Evolutionary conservation across 331 rosid species (phyloP), one percentile per base, ranked within the genome.

Genomic region (Dryas integrifolia): DNA sequence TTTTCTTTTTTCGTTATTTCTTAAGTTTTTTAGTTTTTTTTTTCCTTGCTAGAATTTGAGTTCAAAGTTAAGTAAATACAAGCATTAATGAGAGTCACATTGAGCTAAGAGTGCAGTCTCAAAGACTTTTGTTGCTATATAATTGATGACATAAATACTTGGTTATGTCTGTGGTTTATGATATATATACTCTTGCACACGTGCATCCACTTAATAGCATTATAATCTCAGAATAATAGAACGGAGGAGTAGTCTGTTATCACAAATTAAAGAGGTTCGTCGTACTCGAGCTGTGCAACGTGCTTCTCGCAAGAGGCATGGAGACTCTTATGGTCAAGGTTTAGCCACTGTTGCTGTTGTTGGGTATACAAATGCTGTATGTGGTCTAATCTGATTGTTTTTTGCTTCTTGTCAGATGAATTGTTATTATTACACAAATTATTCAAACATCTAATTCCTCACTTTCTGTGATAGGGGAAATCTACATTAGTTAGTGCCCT

Each of bases 301-400:
- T 49, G 89, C 92, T 82, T 77, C 96, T 80, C 96, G 92, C 47
- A 91, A 83, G 85, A 89, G 95, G 82, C 90, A 76, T 71, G 98
- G 92, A 60, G 86, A 84, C 70, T 85, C 90, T 40, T 49, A 49
- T 78, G 97, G 92, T 72, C 87, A 85, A 77, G 84, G 89, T 65
- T 85, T 94, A 79, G 85, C 81, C 45, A 91, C 96, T 0, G 85
- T 94, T 80, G 96, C 92, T 64, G 86, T 94, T 64, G 92, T 94
- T 83, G 97, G 98, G 46, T 91, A 94, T 77, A 94, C 96, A 77
- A 94, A 94, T 88, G 98, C 92, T 80, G 97, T 94, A 86, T 63
- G 96, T 81, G 44, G 39, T 79, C 68, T 74, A 18, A 9, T 38
- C 35, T 49, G 60, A 6, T 49, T 30, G 24, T 4, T 59, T 41